Conservation (phyloP, 1,284 basidiomycete genomes). For the Ceratobasidium sp. region DNA sequence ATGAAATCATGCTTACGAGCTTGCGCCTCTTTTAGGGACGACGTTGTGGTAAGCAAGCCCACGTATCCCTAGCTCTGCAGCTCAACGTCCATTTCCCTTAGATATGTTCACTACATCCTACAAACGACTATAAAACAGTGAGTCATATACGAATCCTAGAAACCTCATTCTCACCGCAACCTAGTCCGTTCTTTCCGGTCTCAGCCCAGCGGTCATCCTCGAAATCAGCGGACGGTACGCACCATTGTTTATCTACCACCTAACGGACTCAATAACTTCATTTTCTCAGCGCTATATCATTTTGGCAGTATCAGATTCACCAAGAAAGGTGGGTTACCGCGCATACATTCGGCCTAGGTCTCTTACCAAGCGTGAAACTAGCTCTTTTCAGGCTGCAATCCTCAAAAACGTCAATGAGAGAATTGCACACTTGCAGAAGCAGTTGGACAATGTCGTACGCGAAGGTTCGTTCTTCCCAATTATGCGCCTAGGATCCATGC, state of each 20-base stretch:
- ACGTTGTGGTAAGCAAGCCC: conserved; percentile 73
- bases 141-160: conserved; percentile 50
- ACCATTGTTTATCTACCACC: neutral
- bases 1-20: neutral
- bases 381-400: conserved; percentile 84
- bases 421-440: conserved; percentile 72
- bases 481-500: conserved; percentile 6
- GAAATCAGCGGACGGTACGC: conserved; percentile 82
- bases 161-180: neutral
- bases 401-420: conserved; percentile 83
- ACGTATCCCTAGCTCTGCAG: conserved; percentile 28
- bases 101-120: conserved; percentile 82
- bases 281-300: conserved; percentile 75
- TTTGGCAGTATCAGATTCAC: conserved; percentile 89
- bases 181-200: conserved; percentile 85
- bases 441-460: conserved; percentile 56
- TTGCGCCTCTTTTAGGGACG: conserved; percentile 67
- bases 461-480: conserved; percentile 35
- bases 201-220: conserved; percentile 77
- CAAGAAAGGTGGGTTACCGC: conserved; percentile 74
- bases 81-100: conserved; percentile 55
- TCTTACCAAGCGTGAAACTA: conserved; percentile 52
- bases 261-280: neutral
- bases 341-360: conserved; percentile 14
- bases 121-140: conserved; percentile 88